Percentiles rank a stretch among this genome's conserved stretches.
These are phyloP conservation scores for Didymella exigua DNA, from an alignment of 2,329 filamentous ascomycete species.

Conservation along the genomic window DNA sequence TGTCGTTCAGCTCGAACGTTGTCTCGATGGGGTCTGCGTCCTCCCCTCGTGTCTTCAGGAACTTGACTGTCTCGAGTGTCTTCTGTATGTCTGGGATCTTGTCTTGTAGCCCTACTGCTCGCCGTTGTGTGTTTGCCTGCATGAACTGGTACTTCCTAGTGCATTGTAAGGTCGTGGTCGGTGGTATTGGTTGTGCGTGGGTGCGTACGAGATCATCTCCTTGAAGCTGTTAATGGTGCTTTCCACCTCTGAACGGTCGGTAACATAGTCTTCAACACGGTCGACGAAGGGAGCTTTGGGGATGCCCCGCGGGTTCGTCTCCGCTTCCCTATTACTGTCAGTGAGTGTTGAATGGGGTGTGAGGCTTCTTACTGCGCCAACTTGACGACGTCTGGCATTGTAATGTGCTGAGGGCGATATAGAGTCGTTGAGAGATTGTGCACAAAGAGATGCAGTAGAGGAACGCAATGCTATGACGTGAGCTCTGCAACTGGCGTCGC, in stretches of 20 bases:
- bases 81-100: slow-evolving; percentile 98
- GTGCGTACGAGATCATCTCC: slow-evolving; percentile 84
- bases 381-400: slow-evolving; percentile 18
- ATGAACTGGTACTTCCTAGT: slow-evolving; percentile 99
- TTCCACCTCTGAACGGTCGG: slow-evolving; percentile 78
- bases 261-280: slow-evolving; percentile 85
- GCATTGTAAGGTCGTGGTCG: slow-evolving; percentile 16
- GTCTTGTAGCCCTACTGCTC: slow-evolving; percentile 80
- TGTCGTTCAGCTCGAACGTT: slow-evolving; percentile 96
- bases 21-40: slow-evolving; percentile 77
- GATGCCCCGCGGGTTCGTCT: slow-evolving; percentile 81
- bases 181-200: neutral
- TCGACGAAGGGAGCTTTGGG: slow-evolving; percentile 85
- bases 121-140: slow-evolving; percentile 89
- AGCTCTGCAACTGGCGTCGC: neutral
- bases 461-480: neutral
- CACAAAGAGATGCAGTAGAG: neutral
- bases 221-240: slow-evolving; percentile 81
- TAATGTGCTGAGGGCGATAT: neutral
- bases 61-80: slow-evolving; percentile 88
- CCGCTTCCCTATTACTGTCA: slow-evolving; percentile 23
- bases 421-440: neutral
- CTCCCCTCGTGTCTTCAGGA: slow-evolving; percentile 78
- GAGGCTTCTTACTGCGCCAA: slow-evolving; percentile 18
- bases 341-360: neutral